Percentiles rank a stretch among this genome's conserved stretches.
phyloP scores from a whole-genome alignment of 179 eudicot genomes.

The Sideroxylon spinosum region DNA sequence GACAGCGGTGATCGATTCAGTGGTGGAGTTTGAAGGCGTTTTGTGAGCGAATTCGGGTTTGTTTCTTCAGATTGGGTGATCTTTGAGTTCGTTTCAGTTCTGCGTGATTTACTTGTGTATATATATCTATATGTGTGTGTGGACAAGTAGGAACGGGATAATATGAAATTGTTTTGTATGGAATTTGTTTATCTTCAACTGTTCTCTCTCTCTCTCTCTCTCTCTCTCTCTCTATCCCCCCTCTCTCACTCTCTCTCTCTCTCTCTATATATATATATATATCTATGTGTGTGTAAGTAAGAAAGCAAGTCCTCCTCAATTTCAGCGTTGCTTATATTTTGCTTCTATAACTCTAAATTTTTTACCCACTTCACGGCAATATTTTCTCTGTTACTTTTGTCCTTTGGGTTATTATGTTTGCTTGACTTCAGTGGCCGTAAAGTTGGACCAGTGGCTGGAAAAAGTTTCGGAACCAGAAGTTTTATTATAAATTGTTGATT shows the following conservation, averaged over 20 bases:
- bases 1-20: conserved; percentile 1
- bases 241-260: background rate
- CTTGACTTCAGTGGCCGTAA: background rate
- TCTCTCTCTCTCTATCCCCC: background rate
- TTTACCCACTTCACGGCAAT: background rate
- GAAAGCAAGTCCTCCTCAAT: background rate
- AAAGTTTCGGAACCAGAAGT: background rate
- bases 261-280: background rate
- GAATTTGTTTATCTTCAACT: no score
- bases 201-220: no score
- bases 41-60: background rate
- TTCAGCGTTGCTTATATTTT: background rate
- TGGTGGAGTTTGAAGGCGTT: background rate
- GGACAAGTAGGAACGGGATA: no score
- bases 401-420: background rate
- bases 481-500: background rate
- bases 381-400: background rate
- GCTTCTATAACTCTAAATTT: no score
- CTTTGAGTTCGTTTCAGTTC: conserved; percentile 7
- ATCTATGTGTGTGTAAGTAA: no score
- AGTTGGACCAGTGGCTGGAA: background rate
- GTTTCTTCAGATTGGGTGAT: conserved; percentile 6
- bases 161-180: no score
- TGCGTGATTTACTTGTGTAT: background rate
- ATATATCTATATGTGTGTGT: background rate